These are phyloP conservation scores for Trichoderma pleuroti DNA, from an alignment of 2,329 filamentous ascomycete species.

Conservation along the genomic window DNA sequence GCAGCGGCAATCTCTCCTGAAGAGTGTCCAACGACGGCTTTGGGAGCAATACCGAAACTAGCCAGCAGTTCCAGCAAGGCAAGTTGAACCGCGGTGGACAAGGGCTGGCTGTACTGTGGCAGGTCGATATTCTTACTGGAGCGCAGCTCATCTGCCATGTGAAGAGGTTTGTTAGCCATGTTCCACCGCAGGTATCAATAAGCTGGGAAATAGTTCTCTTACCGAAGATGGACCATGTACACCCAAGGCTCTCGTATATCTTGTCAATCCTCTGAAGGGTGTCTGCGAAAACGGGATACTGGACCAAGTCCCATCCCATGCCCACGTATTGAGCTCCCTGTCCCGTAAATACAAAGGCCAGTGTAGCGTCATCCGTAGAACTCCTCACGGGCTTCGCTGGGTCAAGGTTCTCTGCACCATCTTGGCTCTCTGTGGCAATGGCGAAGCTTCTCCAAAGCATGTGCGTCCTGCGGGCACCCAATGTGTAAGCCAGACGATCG, in stretches of 20 bases:
- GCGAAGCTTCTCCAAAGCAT: constrained; percentile 11
- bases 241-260: neutral
- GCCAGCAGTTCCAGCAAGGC: constrained; percentile 38
- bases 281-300: constrained; percentile 30
- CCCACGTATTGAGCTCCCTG: constrained; percentile 31
- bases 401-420: neutral
- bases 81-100: constrained; percentile 38
- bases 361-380: neutral
- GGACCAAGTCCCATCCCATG: constrained; percentile 31
- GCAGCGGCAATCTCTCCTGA: constrained; percentile 41
- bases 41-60: constrained; percentile 29
- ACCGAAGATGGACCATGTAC: constrained; percentile 10
- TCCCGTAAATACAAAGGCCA: constrained; percentile 31
- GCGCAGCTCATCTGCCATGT: neutral
- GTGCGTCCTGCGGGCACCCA: constrained; percentile 25
- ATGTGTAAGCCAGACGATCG: neutral
- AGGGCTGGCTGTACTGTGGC: constrained; percentile 30
- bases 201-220: neutral
- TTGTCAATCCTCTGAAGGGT: constrained; percentile 22
- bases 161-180: neutral
- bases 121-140: neutral
- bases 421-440: no score
- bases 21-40: constrained; percentile 38
- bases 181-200: neutral
- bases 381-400: neutral